phyloP scores from a whole-genome alignment of 306 rosid species.

The Acmispon strigosus region DNA sequence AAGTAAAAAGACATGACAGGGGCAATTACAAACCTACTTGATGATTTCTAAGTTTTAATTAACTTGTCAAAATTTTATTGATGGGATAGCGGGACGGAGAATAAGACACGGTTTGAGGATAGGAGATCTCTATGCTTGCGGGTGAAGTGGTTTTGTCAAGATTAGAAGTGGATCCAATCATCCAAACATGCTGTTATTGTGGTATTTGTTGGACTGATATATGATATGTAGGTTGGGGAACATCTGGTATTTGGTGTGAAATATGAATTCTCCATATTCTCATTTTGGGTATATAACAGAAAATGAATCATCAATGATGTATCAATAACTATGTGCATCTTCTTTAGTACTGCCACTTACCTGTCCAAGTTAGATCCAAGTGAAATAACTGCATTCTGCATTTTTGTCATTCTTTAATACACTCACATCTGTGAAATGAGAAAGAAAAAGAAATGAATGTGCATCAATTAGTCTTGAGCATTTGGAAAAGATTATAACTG shows the following conservation, averaged over 20 bases:
- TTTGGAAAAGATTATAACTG: not conserved
- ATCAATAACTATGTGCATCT: not conserved
- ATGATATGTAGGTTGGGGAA: too few species aligned
- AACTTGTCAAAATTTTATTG: too few species aligned
- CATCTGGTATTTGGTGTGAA: not conserved
- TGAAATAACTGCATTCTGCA: not conserved
- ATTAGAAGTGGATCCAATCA: too few species aligned
- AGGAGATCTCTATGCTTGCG: too few species aligned
- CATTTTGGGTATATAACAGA: not conserved
- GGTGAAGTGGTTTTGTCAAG: too few species aligned
- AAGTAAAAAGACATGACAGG: too few species aligned
- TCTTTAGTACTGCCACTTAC: not conserved
- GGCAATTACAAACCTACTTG: too few species aligned
- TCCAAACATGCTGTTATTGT: too few species aligned
- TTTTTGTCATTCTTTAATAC: not conserved
- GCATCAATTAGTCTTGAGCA: not conserved
- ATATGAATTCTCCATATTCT: not conserved
- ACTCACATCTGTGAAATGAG: not conserved
- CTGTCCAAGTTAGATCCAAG: not conserved
- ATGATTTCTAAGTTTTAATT: too few species aligned
- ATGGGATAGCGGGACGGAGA: too few species aligned
- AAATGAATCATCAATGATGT: not conserved
- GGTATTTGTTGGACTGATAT: too few species aligned
- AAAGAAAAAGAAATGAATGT: not conserved
- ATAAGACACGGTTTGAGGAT: too few species aligned